Evolutionary conservation across 2,329 filamentous ascomycete genomes (phyloP).

Genomic region (Aspergillus fumigatiaffinis): DNA sequence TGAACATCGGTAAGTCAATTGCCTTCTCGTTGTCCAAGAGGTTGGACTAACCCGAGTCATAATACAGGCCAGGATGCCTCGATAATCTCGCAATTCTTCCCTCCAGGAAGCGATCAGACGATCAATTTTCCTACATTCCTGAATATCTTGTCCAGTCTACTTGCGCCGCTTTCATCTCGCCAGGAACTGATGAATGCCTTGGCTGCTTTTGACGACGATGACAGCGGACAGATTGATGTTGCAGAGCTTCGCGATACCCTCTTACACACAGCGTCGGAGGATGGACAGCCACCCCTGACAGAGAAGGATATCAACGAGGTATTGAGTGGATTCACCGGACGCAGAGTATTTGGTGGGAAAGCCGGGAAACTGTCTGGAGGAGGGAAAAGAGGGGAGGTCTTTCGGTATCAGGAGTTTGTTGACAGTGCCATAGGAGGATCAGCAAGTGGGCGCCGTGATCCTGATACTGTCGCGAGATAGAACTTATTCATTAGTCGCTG

Average conservation of each 20-base stretch:
- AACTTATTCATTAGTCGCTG: not conserved
- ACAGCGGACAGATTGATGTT: constrained; percentile 87
- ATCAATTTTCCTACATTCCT: constrained; percentile 84
- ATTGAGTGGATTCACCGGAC: constrained; percentile 79
- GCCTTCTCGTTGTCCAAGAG: not conserved
- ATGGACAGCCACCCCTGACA: constrained; percentile 60
- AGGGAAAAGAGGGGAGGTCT: constrained; percentile 74
- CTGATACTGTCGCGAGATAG: constrained; percentile 4
- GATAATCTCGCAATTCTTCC: constrained; percentile 79
- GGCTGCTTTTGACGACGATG: constrained; percentile 91
- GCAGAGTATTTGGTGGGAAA: constrained; percentile 71
- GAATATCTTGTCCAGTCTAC: constrained; percentile 70
- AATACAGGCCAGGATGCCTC: constrained; percentile 67
- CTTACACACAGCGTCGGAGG: constrained; percentile 74
- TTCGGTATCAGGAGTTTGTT: constrained; percentile 91
- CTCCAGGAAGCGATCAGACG: constrained; percentile 64
- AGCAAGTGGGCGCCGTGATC: constrained; percentile 18
- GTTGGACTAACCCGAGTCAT: constrained; percentile 1
- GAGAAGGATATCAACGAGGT: constrained; percentile 78
- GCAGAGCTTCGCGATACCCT: constrained; percentile 77
- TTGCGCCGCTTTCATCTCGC: constrained; percentile 70
- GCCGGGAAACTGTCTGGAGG: constrained; percentile 45
- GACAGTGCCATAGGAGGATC: constrained; percentile 58
- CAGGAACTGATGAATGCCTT: constrained; percentile 85
- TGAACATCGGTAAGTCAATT: constrained; percentile 64